These are phyloP conservation scores for Oehlia diaphana DNA, from an alignment of 192 early-diverging fungal species.

Conservation along the genomic window DNA sequence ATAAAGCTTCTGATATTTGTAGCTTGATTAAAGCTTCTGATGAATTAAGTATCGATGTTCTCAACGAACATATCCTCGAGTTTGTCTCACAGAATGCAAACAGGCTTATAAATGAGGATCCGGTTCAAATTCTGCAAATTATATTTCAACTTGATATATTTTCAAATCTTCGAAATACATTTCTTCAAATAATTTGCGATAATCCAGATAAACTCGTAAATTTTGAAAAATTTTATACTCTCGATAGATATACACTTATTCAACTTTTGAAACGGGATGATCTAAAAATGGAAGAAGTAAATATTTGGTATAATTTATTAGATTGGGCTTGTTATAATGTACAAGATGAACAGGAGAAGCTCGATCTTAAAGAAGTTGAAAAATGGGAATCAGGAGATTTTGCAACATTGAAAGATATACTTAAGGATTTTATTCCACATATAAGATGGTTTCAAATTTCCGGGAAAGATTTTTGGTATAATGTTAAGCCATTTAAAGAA, in stretches of 20 bases:
- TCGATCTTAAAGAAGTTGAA: background rate
- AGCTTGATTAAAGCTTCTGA: background rate
- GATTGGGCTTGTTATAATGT: background rate
- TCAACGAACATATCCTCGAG: background rate
- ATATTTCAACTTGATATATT: background rate
- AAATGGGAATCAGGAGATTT: background rate
- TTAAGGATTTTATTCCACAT: background rate
- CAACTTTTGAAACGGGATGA: background rate
- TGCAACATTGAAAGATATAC: background rate
- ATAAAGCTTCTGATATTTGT: background rate
- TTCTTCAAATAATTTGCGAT: background rate
- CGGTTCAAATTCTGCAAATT: background rate
- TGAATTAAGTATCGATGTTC: background rate
- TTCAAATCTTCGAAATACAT: background rate
- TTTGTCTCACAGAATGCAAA: background rate
- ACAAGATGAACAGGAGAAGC: background rate
- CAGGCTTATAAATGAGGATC: background rate
- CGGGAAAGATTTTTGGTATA: background rate
- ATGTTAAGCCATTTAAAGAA: conserved; percentile 1
- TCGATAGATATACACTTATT: background rate
- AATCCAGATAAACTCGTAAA: background rate
- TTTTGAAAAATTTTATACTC: background rate
- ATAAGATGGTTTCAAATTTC: conserved; percentile 14
- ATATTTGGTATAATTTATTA: background rate
- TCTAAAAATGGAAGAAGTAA: background rate